Evolutionary conservation across 1,284 basidiomycete species (phyloP), one percentile per base, ranked within the genome.

Genomic region (Anthracocystis panici-leucophaei): DNA sequence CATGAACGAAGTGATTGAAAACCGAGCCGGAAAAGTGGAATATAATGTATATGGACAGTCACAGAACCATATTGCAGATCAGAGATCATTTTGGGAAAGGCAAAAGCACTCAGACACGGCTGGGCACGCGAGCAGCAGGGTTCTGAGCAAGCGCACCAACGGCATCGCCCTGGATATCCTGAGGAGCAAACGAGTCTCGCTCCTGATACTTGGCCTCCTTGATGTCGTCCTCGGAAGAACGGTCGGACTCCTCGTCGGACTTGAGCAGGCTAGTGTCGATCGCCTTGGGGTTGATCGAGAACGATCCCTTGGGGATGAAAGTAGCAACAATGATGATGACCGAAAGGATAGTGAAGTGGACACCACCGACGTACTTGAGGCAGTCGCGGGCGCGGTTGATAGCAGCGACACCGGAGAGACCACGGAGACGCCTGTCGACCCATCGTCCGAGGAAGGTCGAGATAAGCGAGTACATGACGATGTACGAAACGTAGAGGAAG

Each of bases 371-470:
- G 48, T 76, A 70, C 55, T 70, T 77, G 57, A 86, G 79, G 14
- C 78, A 80, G 48, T 69, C 65, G 51, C 79, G 70, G 21, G 78
- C 78, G 18, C 55, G 56, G 27, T 57, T 53, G 65, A 81, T 77
- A 51, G 72, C 76, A 20, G 63, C 65, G 25, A 75, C 70, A 16
- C 54, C 56, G 2, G 41, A 44, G 18, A 52, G 35, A 55, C 72
- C 70, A 35, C 74, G 57, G n/a, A 79, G 63, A 57, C 65, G 65
- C 16, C 20, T 51, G 75, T 86, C 86, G 59, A 86, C 80, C 77
- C 82, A 84, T 48, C 82, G 80, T 38, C 86, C 86, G 38, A 86
- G 81, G 41, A 84, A 77, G n/a, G 84, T 80, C 16, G 77, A 78
- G 60, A 86, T 70, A 65, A 86, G 78, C 54, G 84, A 82, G 71